These are phyloP conservation scores for Naganishia sp. DNA, from an alignment of 1,284 basidiomycete species.

Conservation along the genomic window DNA sequence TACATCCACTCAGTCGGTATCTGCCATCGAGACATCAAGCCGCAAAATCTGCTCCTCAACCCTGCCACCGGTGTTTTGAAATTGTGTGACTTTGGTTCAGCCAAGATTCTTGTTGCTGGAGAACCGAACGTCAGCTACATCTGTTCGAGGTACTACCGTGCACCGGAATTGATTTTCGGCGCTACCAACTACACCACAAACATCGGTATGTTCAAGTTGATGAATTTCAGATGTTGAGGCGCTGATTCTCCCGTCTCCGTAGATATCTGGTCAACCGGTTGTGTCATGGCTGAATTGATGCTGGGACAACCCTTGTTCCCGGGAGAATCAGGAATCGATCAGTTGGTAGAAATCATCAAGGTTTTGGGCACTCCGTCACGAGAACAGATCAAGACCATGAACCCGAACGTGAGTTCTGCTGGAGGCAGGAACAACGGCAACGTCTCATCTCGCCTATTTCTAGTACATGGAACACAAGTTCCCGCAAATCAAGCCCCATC, in stretches of 20 bases:
- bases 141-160: slow-evolving; percentile 98
- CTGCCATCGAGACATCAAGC: slow-evolving; percentile 97
- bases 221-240: background rate
- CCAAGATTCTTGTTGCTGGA: slow-evolving; percentile 95
- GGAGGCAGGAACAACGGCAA: background rate
- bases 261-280: slow-evolving; percentile 99
- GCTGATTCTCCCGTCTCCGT: slow-evolving; percentile 18
- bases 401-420: slow-evolving; percentile 68
- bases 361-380: slow-evolving; percentile 96
- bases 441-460: background rate
- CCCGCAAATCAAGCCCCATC: slow-evolving; percentile 98
- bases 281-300: slow-evolving; percentile 99
- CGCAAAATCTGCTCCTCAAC: slow-evolving; percentile 96
- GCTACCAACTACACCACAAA: slow-evolving; percentile 99
- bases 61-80: slow-evolving; percentile 95
- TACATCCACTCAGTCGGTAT: slow-evolving; percentile 98
- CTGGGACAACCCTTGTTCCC: slow-evolving; percentile 98
- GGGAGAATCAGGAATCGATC: slow-evolving; percentile 99
- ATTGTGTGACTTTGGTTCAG: slow-evolving; percentile 97
- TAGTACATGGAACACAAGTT: slow-evolving; percentile 99
- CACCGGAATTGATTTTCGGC: slow-evolving; percentile 98
- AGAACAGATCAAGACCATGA: slow-evolving; percentile 99
- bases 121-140: slow-evolving; percentile 99
- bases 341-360: slow-evolving; percentile 99
- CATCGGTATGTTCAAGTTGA: slow-evolving; percentile 67